A percentile compares a stretch with the other conserved stretches of the same genome.
These are phyloP conservation scores for Thielaviopsis ethacetica DNA, from an alignment of 2,329 filamentous ascomycete species.

Conservation along the genomic window DNA sequence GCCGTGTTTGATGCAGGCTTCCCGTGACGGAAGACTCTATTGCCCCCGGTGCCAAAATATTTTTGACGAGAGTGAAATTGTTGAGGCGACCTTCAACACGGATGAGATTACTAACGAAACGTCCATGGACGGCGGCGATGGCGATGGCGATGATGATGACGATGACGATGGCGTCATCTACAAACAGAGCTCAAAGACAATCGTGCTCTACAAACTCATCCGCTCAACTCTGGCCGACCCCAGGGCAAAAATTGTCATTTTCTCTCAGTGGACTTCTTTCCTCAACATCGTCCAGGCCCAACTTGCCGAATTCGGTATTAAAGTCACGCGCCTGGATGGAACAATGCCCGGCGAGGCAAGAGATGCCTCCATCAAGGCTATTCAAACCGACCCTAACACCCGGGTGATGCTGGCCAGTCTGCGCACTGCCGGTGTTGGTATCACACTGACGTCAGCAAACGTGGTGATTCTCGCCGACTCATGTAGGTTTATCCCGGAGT, in stretches of 20 bases:
- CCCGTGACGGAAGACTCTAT: slow-evolving; percentile 56
- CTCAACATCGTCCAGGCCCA: slow-evolving; percentile 55
- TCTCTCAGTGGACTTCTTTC: slow-evolving; percentile 65
- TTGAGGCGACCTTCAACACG: slow-evolving; percentile 14
- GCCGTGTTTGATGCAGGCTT: slow-evolving; percentile 43
- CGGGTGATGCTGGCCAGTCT: slow-evolving; percentile 70
- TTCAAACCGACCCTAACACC: slow-evolving; percentile 50
- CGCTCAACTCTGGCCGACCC: slow-evolving; percentile 48
- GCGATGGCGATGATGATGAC: slow-evolving; percentile 31
- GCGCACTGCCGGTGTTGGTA: slow-evolving; percentile 66
- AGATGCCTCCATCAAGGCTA: slow-evolving; percentile 51
- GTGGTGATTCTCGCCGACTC: slow-evolving; percentile 71
- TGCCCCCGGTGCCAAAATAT: slow-evolving; percentile 72
- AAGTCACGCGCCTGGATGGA: slow-evolving; percentile 65
- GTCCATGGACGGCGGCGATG: no score
- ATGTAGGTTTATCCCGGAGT: slow-evolving; percentile 30
- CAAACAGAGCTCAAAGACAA: slow-evolving; percentile 65
- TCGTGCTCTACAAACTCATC: slow-evolving; percentile 60
- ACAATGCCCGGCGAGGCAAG: slow-evolving; percentile 55
- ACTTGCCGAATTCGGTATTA: slow-evolving; percentile 41
- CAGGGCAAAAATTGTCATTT: slow-evolving; percentile 53
- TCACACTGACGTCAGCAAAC: slow-evolving; percentile 75
- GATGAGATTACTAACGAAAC: slow-evolving; percentile 42
- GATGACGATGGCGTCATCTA: slow-evolving; percentile 37
- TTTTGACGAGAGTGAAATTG: slow-evolving; percentile 38